Base-by-base conservation (phyloP, 768 basidiomycete species). In the Suillus lakei region DNA sequence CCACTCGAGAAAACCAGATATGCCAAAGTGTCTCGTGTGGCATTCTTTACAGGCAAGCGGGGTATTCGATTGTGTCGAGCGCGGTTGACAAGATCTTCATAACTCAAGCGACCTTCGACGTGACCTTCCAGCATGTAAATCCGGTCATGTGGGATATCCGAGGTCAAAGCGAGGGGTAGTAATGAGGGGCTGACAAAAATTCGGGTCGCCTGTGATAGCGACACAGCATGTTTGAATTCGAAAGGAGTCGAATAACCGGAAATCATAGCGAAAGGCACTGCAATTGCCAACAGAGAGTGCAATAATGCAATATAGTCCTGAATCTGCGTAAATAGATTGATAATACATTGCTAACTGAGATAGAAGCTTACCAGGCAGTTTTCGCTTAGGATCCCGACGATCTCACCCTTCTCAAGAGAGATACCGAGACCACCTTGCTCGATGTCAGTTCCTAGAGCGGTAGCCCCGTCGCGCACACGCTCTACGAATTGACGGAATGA, bases 1-100 rank as follows among this genome's bases (percentile, higher is more conserved):
- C 91, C 91, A 69, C 91, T 92, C 0, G 91, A 93, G 71, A 91
- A 91, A 0, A 89, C 79, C 4, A 93, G 78, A 72, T 92, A 91
- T 1, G 89, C 91, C 1, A 91, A 76, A 0, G 88, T 90, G 65
- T 88, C 78, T 36, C 77, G 79, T 21, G 68, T 76, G 0, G 85
- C 89, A 0, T 81, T 78, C 48, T 79, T 81, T 38, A 86, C 74
- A 1, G 79, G 77, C 1, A 85, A 70, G 1, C 79, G 72, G 9
- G 85, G 80, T 1, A 84, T 69, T 0, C 77, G 75, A 26, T 77
- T 79, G 13, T 65, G 67, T 48, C 75, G 77, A 32, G 81, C 82
- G 12, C 74, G 68, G 7, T 78, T 73, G 15, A 89, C 79, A 48
- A 89, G 74, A 30, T 82, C 79, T 4, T 72, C 71, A 62, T 88